Base-by-base conservation (phyloP, 1,284 basidiomycete species). In the Irpex sp. region DNA sequence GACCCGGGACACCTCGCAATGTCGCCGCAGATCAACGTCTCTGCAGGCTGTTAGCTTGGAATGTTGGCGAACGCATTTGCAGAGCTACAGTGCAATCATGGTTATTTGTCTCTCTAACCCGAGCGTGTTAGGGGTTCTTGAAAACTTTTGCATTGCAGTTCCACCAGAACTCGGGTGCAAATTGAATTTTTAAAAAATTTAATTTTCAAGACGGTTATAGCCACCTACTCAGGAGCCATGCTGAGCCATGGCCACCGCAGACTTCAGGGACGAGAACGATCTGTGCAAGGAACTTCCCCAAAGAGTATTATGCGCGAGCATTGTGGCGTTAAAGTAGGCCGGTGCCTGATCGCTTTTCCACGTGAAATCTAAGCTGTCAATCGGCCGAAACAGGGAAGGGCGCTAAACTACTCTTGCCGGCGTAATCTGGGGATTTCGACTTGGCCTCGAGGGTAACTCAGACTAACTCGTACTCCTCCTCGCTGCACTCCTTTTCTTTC, bases 331-430 rank as follows among this genome's bases (percentile, higher is more conserved):
- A 47, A 47, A 26, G 26, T 44, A 44, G 40, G 49, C 17, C 54
- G 9, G 54, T 56, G 31, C 31, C 54, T 56, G 54, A 56, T 56
- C 54, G 54, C 49, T n/a, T 56, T 56, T 13, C 31, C 54, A 56
- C 54, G 54, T 56, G 54, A 56, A 56, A 56, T 17, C 21, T 9
- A 19, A 19, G 13, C 11, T 44, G 8, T 9, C 17, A 13, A 6
- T 56, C 54, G 54, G 54, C 54, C 54, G 54, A 56, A 56, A 56
- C 17, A 51, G 49, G 49, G 17, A 13, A 8, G 17, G 49, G 49
- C 49, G 49, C 49, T 51, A 51, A 51, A 51, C 5, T 19, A 21
- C 49, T 7, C 49, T 19, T 51, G 54, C 54, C 34, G 49, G 49
- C 17, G 49, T 52, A 52, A 52, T 17, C 17, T 52, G 49, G 49